phyloP scores from a whole-genome alignment of 2,329 filamentous ascomycete genomes.

The Chlorencoelia australis region DNA sequence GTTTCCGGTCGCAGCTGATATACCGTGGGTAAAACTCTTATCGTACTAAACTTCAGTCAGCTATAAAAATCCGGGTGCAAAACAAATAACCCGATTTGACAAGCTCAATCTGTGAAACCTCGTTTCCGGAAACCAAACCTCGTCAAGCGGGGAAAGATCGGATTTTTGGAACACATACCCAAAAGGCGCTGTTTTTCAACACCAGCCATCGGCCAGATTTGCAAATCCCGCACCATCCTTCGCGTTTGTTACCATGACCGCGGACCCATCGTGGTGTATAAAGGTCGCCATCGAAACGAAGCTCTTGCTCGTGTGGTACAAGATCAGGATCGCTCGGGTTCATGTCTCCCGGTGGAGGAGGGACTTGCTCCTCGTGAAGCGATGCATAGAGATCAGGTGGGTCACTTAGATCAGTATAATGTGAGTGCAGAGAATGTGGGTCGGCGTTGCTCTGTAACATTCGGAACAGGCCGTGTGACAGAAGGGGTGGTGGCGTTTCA shows the following conservation, averaged over 20 bases:
- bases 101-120: too few species aligned
- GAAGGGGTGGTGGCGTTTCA: slow-evolving; percentile 48
- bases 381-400: slow-evolving; percentile 71
- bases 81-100: too few species aligned
- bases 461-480: slow-evolving; percentile 64
- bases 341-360: slow-evolving; percentile 73
- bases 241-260: slow-evolving; percentile 76
- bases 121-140: neutral
- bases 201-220: slow-evolving; percentile 79
- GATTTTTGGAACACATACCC: slow-evolving; percentile 25
- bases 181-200: slow-evolving; percentile 82
- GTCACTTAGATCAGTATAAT: slow-evolving; percentile 64
- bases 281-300: slow-evolving; percentile 70
- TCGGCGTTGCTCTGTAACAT: slow-evolving; percentile 69
- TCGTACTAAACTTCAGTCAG: too few species aligned
- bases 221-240: slow-evolving; percentile 85
- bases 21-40: slow-evolving; percentile 81
- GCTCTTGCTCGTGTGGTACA: slow-evolving; percentile 66
- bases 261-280: slow-evolving; percentile 80
- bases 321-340: slow-evolving; percentile 67
- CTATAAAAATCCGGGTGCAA: too few species aligned
- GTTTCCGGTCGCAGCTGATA: slow-evolving; percentile 70
- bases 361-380: slow-evolving; percentile 61
- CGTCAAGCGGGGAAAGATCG: neutral
- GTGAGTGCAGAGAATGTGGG: slow-evolving; percentile 53